Evolutionary conservation across 768 basidiomycete genomes (phyloP).

Genomic region (Paxillus involutus): DNA sequence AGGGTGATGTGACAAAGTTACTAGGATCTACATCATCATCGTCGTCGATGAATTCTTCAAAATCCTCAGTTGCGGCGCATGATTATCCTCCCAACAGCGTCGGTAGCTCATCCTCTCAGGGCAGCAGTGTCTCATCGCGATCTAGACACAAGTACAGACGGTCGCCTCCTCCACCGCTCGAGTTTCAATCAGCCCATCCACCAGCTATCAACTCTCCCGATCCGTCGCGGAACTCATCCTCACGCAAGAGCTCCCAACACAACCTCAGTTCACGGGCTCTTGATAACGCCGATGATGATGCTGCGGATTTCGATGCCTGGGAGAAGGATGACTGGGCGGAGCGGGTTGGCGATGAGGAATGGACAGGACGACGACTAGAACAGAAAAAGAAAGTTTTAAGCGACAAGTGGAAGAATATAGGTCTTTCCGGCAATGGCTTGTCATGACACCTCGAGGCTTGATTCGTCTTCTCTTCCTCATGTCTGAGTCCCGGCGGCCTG

Average conservation of each 20-base stretch:
- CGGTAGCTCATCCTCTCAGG: conserved; percentile 34
- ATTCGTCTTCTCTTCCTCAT: neutral
- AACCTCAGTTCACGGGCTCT: conserved; percentile 1
- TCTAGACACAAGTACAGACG: conserved; percentile 28
- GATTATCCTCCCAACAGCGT: conserved; percentile 60
- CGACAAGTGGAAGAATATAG: conserved; percentile 21
- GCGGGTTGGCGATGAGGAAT: conserved; percentile 46
- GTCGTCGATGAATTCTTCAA: conserved; percentile 12
- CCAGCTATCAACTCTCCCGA: conserved; percentile 38
- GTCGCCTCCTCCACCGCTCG: conserved; percentile 42
- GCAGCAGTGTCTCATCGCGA: conserved; percentile 15
- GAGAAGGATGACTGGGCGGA: conserved; percentile 56
- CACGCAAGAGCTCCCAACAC: neutral
- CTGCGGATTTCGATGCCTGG: conserved; percentile 31
- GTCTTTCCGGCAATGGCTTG: neutral
- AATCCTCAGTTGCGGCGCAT: conserved; percentile 12
- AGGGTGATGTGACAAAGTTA: conserved; percentile 14
- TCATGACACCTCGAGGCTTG: neutral
- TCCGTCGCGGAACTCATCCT: conserved; percentile 7
- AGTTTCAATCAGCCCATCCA: conserved; percentile 29
- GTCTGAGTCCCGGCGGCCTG: neutral
- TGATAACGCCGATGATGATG: neutral
- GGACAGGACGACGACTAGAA: conserved; percentile 41
- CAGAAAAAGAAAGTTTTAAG: conserved; percentile 36
- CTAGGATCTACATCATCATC: conserved; percentile 15